Conservation (phyloP, 148 eudicot species). For the Persicaria tinctoria region DNA sequence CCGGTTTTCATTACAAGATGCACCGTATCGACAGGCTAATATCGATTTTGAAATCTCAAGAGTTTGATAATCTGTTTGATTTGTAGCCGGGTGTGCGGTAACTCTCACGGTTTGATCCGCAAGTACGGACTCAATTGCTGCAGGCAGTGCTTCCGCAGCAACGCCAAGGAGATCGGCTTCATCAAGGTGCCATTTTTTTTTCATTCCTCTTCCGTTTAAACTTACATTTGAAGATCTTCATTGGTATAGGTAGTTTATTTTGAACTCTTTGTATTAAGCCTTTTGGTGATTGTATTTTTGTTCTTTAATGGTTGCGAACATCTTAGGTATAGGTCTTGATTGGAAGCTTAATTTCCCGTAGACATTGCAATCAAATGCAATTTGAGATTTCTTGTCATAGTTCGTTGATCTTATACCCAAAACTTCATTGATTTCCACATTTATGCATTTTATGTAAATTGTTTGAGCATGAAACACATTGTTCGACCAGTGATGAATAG, state of each 20-base stretch:
- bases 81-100: conserved; percentile 12
- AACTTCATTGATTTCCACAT: too few species aligned
- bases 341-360: too few species aligned
- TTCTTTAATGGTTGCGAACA: too few species aligned
- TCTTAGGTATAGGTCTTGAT: too few species aligned
- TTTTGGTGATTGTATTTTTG: too few species aligned
- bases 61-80: background rate
- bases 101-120: conserved; percentile 11
- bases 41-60: background rate
- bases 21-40: background rate
- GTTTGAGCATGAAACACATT: too few species aligned
- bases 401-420: too few species aligned
- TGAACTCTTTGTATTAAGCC: background rate
- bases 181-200: background rate
- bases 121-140: conserved; percentile 9
- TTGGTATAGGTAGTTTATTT: background rate
- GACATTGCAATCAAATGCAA: too few species aligned
- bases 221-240: background rate
- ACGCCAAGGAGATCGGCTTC: conserved; percentile 14
- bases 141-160: conserved; percentile 13
- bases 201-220: background rate
- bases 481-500: too few species aligned
- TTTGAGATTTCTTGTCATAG: too few species aligned
- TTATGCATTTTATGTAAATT: too few species aligned
- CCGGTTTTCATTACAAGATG: background rate